These are phyloP conservation scores for Tephrocybe sp. DNA, from an alignment of 768 basidiomycete genomes.

Conservation along the genomic window DNA sequence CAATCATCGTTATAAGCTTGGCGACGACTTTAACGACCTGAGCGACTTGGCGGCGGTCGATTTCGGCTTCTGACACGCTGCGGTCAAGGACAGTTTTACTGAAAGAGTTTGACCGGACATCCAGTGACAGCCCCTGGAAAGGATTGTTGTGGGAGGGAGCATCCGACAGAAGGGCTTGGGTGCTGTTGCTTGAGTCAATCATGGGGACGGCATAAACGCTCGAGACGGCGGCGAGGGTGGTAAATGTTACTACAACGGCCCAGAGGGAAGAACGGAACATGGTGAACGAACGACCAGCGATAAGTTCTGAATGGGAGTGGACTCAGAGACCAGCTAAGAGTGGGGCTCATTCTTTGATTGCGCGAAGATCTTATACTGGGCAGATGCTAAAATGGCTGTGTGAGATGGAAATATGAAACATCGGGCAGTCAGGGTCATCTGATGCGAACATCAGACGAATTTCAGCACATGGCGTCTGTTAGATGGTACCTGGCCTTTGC, in stretches of 20 bases:
- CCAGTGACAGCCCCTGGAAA: slow-evolving; percentile 9
- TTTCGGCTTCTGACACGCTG: slow-evolving; percentile 1
- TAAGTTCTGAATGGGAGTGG: background rate
- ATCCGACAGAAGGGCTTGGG: background rate
- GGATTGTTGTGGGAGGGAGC: slow-evolving; percentile 6
- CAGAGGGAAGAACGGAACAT: slow-evolving; percentile 8
- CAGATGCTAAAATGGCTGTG: no score
- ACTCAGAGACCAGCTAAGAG: slow-evolving; percentile 16
- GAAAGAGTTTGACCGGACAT: slow-evolving; percentile 1
- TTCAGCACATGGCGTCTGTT: no score
- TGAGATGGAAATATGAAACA: no score
- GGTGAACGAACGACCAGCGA: slow-evolving; percentile 13
- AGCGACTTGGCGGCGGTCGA: slow-evolving; percentile 10
- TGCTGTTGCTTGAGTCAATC: slow-evolving; percentile 3
- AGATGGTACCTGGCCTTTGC: no score
- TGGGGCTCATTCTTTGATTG: background rate
- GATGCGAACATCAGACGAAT: no score
- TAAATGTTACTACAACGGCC: background rate
- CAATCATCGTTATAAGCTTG: slow-evolving; percentile 6
- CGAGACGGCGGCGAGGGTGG: slow-evolving; percentile 4
- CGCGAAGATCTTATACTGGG: no score
- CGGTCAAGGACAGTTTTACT: background rate
- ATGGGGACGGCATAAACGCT: slow-evolving; percentile 4
- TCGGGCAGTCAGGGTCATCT: background rate
- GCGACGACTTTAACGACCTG: slow-evolving; percentile 3